A percentile compares a stretch with the other conserved stretches of the same genome.
Conservation (phyloP, 2,329 filamentous ascomycete genomes). For the Exophiala xenobiotica region DNA sequence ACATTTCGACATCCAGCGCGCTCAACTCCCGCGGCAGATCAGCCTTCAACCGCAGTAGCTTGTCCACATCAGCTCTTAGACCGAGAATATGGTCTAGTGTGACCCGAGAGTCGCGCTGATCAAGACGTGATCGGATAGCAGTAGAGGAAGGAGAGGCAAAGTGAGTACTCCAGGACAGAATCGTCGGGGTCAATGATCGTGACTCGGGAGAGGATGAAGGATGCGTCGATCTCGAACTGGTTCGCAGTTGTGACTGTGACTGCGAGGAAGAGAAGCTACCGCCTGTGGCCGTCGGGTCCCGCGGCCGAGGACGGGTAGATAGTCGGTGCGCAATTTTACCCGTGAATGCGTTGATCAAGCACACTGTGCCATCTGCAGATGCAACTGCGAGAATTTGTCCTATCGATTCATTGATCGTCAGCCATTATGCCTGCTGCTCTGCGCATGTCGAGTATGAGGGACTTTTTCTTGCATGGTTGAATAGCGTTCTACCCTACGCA, state of each 20-base stretch:
- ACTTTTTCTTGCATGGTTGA: too few relatives aligned
- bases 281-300: not conserved
- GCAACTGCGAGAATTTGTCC: constrained; percentile 77
- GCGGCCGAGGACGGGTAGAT: constrained; percentile 5
- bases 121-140: constrained; percentile 43
- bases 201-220: not conserved
- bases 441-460: too few relatives aligned
- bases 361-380: constrained; percentile 77
- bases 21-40: constrained; percentile 72
- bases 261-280: not conserved
- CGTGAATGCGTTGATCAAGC: constrained; percentile 75
- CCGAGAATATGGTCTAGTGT: constrained; percentile 45
- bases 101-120: constrained; percentile 36
- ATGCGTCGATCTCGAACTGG: constrained; percentile 3
- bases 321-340: constrained; percentile 71
- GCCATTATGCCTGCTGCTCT: too few relatives aligned
- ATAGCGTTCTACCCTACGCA: too few relatives aligned
- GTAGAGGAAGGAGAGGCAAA: constrained; percentile 49
- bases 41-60: constrained; percentile 40
- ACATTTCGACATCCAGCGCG: constrained; percentile 68
- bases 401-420: too few relatives aligned
- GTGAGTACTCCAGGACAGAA: constrained; percentile 53
- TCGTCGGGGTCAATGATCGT: constrained; percentile 22
- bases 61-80: constrained; percentile 38
- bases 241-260: constrained; percentile 7